Evolutionary conservation across 192 early-diverging fungal genomes (phyloP).

Genomic region (Linnemannia schmuckeri): DNA sequence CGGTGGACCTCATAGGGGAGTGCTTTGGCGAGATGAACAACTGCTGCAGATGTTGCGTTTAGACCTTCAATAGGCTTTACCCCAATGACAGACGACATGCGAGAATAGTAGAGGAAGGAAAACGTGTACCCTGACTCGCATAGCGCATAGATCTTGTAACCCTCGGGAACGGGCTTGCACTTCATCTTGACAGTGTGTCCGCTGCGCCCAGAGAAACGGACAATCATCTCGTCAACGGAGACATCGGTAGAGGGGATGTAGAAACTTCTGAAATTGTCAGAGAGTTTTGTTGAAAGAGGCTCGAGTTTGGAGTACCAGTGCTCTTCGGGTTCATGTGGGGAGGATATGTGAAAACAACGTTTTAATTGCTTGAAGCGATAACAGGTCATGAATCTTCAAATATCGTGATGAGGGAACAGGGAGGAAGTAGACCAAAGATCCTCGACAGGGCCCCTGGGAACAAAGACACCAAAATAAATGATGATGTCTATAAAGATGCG

Average conservation of each 20-base stretch:
- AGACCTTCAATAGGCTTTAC: slow-evolving; percentile 12
- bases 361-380: slow-evolving; percentile 37
- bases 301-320: slow-evolving; percentile 25
- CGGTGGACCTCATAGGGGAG: slow-evolving; percentile 12
- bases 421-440: background rate
- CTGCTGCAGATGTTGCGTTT: slow-evolving; percentile 13
- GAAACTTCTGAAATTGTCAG: slow-evolving; percentile 13
- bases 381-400: slow-evolving; percentile 17
- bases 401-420: slow-evolving; percentile 3
- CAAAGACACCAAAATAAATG: slow-evolving; percentile 28
- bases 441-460: background rate
- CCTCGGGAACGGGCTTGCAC: slow-evolving; percentile 41
- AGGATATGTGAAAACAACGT: slow-evolving; percentile 32
- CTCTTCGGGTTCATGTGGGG: background rate
- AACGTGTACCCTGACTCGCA: slow-evolving; percentile 54
- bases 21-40: slow-evolving; percentile 28
- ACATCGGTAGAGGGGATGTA: slow-evolving; percentile 35
- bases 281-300: slow-evolving; percentile 24
- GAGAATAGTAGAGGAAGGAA: slow-evolving; percentile 34
- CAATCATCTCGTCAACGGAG: slow-evolving; percentile 50
- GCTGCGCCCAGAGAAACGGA: slow-evolving; percentile 33
- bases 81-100: background rate
- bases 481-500: slow-evolving; percentile 20
- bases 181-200: slow-evolving; percentile 43
- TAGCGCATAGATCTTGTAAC: slow-evolving; percentile 45